Conservation (phyloP, 1,139 yeast species). For the Starmera stellimalicola region DNA sequence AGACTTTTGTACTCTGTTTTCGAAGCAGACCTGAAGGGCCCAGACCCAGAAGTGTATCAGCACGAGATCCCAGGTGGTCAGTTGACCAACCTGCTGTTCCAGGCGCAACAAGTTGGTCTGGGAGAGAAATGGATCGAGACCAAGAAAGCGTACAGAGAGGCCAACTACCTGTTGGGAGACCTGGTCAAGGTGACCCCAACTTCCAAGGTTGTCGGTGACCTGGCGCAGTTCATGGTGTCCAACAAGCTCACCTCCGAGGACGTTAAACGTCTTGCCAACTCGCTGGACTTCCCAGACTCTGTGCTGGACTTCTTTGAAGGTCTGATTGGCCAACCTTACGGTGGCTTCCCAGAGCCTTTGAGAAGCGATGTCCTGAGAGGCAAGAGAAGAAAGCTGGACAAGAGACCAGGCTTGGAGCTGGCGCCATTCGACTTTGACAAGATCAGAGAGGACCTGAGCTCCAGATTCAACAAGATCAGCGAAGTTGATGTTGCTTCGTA, state of each 20-base stretch:
- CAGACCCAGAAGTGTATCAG: slow-evolving; percentile 96
- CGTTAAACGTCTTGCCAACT: slow-evolving; percentile 75
- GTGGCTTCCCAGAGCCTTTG: slow-evolving; percentile 99
- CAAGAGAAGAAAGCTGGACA: slow-evolving; percentile 81
- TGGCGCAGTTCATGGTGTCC: slow-evolving; percentile 98
- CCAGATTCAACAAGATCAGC: slow-evolving; percentile 55
- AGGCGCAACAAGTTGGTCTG: slow-evolving; percentile 96
- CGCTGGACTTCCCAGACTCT: slow-evolving; percentile 96
- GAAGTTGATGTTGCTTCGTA: slow-evolving; percentile 92
- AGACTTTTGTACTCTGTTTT: slow-evolving; percentile 91
- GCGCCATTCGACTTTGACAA: slow-evolving; percentile 70
- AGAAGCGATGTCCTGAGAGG: slow-evolving; percentile 81
- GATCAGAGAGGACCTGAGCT: slow-evolving; percentile 61
- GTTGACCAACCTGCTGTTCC: slow-evolving; percentile 93
- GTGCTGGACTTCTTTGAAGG: slow-evolving; percentile 98
- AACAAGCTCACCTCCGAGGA: slow-evolving; percentile 83
- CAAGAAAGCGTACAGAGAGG: slow-evolving; percentile 84
- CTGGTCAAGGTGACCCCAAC: slow-evolving; percentile 98
- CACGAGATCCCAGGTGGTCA: slow-evolving; percentile 99
- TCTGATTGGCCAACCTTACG: slow-evolving; percentile 97
- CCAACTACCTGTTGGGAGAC: slow-evolving; percentile 86
- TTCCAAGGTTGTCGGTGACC: slow-evolving; percentile 96
- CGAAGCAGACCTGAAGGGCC: slow-evolving; percentile 98
- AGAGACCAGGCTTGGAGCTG: slow-evolving; percentile 86
- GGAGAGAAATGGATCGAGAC: slow-evolving; percentile 96